These are phyloP conservation scores for Urochloa ruziziensis DNA, from an alignment of 176 grass and related monocot genomes.

Conservation along the genomic window DNA sequence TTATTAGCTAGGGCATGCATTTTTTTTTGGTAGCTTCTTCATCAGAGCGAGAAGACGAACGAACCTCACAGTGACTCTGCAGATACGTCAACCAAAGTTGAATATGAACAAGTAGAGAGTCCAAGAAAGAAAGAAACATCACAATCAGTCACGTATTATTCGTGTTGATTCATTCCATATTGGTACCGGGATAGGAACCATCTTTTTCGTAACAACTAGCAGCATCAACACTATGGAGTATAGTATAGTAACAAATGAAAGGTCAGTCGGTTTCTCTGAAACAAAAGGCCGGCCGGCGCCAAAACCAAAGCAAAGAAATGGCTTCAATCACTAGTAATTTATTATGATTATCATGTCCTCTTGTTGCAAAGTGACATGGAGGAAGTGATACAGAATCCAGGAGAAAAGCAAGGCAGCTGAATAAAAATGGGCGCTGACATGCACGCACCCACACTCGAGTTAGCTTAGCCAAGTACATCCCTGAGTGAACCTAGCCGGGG, in stretches of 20 bases:
- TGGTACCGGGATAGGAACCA: not conserved
- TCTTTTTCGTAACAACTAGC: not conserved
- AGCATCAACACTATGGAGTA: not conserved
- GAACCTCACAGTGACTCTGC: not conserved
- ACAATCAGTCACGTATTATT: not conserved
- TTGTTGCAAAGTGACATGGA: not conserved
- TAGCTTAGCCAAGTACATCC: not conserved
- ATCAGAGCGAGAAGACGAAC: too few species aligned
- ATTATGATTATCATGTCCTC: not conserved
- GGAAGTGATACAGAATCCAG: not conserved
- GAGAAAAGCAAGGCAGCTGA: not conserved
- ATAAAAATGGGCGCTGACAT: not conserved
- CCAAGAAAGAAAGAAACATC: not conserved
- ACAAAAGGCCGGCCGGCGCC: not conserved
- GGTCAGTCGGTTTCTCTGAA: not conserved
- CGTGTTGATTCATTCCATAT: not conserved
- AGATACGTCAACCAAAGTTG: not conserved
- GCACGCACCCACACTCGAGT: not conserved
- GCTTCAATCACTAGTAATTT: not conserved
- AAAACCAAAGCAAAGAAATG: not conserved
- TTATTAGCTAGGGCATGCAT: not conserved
- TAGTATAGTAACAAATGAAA: not conserved
- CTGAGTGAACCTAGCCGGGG: constrained; percentile 36
- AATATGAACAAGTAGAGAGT: not conserved
- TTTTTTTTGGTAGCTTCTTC: too few species aligned